Evolutionary conservation across 176 grass and related monocot species (phyloP).

Genomic region (Carex cristatella): DNA sequence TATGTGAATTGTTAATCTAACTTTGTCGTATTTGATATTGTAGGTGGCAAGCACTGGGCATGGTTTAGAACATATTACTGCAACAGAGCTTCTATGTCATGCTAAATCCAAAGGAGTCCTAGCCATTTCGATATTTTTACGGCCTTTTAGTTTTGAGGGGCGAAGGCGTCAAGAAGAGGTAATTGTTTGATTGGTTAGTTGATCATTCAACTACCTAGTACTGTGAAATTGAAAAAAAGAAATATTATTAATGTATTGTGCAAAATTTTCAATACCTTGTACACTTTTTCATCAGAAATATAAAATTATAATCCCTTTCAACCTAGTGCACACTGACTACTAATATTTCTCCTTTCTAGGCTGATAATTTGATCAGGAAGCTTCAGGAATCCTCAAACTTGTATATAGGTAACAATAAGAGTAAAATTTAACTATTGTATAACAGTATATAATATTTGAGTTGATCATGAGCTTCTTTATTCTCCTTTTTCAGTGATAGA

Average conservation of each 20-base stretch:
- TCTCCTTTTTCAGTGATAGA: conserved; percentile 54
- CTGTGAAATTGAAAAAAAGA: neutral
- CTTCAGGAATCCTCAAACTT: conserved; percentile 67
- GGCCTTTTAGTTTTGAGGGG: conserved; percentile 94
- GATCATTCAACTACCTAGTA: neutral
- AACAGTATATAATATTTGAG: conserved; percentile 12
- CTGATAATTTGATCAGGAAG: conserved; percentile 61
- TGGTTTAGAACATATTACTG: conserved; percentile 63
- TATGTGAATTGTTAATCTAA: conserved; percentile 18
- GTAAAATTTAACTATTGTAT: conserved; percentile 6
- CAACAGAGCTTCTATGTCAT: conserved; percentile 58
- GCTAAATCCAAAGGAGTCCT: conserved; percentile 68
- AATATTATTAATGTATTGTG: neutral
- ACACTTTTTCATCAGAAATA: neutral
- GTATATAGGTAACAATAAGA: conserved; percentile 64
- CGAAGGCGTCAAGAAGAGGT: conserved; percentile 81
- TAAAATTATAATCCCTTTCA: neutral
- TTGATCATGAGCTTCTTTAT: conserved; percentile 14
- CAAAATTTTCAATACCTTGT: neutral
- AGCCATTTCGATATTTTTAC: conserved; percentile 74
- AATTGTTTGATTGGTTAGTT: neutral
- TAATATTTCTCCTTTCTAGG: conserved; percentile 34
- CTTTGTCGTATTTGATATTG: conserved; percentile 19
- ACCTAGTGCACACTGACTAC: neutral
- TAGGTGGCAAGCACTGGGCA: conserved; percentile 80